A percentile compares a stretch with the other conserved stretches of the same genome.
Conservation (phyloP, 148 eudicot genomes). For the Camellia granthamiana region DNA sequence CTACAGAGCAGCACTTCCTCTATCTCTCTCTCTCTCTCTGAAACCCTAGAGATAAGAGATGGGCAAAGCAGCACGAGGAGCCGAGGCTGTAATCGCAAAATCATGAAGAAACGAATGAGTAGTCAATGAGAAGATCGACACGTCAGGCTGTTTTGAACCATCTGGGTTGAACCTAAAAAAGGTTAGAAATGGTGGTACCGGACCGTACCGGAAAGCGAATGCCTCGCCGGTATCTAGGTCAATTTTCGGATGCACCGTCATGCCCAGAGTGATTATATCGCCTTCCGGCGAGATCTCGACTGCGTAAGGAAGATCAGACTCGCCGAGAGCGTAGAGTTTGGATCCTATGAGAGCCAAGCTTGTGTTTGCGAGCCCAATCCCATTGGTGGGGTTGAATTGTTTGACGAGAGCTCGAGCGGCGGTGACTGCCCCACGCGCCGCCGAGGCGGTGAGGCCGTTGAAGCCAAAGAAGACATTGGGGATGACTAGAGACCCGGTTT, state of each 20-base stretch:
- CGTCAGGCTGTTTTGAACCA: conserved; percentile 42
- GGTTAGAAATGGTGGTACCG: conserved; percentile 44
- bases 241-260: conserved; percentile 72
- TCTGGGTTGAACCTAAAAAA: conserved; percentile 41
- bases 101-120: conserved; percentile 49
- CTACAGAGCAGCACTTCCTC: too few relatives aligned
- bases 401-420: conserved; percentile 30
- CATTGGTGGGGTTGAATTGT: conserved; percentile 38
- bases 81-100: conserved; percentile 37
- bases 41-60: too few relatives aligned
- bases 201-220: conserved; percentile 47
- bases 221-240: conserved; percentile 48
- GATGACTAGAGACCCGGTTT: conserved; percentile 34
- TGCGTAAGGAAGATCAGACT: conserved; percentile 63
- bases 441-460: conserved; percentile 41
- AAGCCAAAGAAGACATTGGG: conserved; percentile 58
- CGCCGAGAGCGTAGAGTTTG: conserved; percentile 47
- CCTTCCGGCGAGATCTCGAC: conserved; percentile 37
- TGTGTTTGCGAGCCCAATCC: conserved; percentile 56
- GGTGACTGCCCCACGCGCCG: conserved; percentile 40
- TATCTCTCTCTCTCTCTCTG: too few relatives aligned
- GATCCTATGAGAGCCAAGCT: conserved; percentile 45
- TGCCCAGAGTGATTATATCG: conserved; percentile 53
- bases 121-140: conserved; percentile 43
- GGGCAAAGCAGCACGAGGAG: too few relatives aligned